phyloP scores from a whole-genome alignment of 108 stramenopile species.

The Parmales sp. region DNA sequence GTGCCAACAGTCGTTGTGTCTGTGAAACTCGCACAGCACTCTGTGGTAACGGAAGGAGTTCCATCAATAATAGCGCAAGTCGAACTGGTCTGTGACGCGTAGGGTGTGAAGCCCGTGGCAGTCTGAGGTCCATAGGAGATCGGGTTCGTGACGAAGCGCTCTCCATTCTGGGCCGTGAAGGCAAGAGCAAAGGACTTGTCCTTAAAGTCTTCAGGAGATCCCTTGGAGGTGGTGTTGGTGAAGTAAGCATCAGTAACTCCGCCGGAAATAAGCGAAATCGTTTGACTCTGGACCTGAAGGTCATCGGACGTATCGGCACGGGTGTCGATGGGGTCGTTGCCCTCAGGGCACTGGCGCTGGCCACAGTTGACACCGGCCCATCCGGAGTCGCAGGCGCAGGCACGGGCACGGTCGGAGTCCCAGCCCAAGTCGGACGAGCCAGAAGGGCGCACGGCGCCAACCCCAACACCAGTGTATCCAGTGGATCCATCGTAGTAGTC shows the following conservation, averaged over 20 bases:
- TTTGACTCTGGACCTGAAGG: slow-evolving; percentile 46
- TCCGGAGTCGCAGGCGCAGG: slow-evolving; percentile 55
- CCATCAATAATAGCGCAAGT: no score
- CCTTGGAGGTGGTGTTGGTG: slow-evolving; percentile 23
- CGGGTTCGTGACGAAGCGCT: slow-evolving; percentile 41
- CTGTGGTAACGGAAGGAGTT: no score
- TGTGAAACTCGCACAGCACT: slow-evolving; percentile 17
- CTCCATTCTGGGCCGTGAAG: slow-evolving; percentile 44
- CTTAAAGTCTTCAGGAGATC: no score
- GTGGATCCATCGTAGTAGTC: slow-evolving; percentile 42
- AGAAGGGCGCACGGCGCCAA: slow-evolving; percentile 24
- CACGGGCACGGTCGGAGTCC: slow-evolving; percentile 52
- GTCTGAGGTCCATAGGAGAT: no score
- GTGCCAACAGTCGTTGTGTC: slow-evolving; percentile 8
- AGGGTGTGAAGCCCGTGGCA: no score
- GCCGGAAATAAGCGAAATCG: slow-evolving; percentile 29
- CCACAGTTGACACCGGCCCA: slow-evolving; percentile 52
- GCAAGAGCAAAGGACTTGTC: slow-evolving; percentile 42
- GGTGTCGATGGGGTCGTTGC: slow-evolving; percentile 58
- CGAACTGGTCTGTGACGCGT: no score
- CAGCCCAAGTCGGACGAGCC: slow-evolving; percentile 28
- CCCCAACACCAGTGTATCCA: slow-evolving; percentile 30
- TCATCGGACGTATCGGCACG: no score
- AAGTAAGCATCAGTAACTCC: slow-evolving; percentile 31
- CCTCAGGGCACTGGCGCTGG: slow-evolving; percentile 50